Conservation (phyloP, 495 filamentous ascomycete species). For the Platismatia glauca region DNA sequence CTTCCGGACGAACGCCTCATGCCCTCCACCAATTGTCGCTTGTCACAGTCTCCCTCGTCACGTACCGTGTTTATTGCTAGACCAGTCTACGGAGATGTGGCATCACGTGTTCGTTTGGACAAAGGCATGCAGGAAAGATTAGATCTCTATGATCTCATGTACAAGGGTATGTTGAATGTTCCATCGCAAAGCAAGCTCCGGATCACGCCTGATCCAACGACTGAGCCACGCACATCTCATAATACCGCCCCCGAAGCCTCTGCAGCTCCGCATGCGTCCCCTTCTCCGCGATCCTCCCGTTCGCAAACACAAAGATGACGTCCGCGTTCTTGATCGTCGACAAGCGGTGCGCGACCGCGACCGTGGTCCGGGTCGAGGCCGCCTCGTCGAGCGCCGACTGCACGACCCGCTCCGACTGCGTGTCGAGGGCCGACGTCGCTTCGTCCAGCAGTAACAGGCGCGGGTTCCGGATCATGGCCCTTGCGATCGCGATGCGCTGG, state of each 20-base stretch:
- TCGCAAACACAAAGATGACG: constrained; percentile 66
- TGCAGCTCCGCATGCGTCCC: constrained; percentile 59
- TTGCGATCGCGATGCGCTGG: constrained; percentile 66
- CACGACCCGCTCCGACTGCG: constrained; percentile 60
- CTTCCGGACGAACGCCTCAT: no score
- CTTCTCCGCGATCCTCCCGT: constrained; percentile 53
- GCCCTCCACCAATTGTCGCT: no score
- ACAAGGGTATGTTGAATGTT: no score
- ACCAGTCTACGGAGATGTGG: no score
- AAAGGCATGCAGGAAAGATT: no score
- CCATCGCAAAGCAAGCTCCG: no score
- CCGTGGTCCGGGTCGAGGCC: constrained; percentile 52
- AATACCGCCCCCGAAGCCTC: no score
- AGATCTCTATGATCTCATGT: no score
- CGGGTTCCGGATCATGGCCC: constrained; percentile 66
- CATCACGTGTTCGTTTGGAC: no score
- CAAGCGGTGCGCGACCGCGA: constrained; percentile 72
- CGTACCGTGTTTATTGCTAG: no score
- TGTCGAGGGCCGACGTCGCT: constrained; percentile 67
- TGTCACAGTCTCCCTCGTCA: no score
- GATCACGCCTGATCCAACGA: neutral
- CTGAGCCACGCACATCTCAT: neutral
- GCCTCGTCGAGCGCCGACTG: constrained; percentile 60
- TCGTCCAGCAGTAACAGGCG: constrained; percentile 68
- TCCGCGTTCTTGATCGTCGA: constrained; percentile 69